phyloP scores from a whole-genome alignment of 805 yeast genomes.

The Zygoascus ofunaensis region DNA sequence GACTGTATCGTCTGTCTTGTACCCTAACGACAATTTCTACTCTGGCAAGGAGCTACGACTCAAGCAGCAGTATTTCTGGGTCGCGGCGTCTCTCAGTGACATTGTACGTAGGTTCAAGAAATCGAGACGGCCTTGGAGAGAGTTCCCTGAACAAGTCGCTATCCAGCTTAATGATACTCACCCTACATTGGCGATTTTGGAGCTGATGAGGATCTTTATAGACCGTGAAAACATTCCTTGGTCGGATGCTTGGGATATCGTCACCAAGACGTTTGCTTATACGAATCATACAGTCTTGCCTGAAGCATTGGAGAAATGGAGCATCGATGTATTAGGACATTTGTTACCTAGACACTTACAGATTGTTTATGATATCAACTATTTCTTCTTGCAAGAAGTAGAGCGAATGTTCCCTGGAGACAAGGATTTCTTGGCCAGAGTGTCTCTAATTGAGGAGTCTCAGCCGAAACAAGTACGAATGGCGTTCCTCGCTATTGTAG shows the following conservation, averaged over 20 bases:
- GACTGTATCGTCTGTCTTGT: slow-evolving; percentile 82
- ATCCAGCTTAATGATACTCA: slow-evolving; percentile 93
- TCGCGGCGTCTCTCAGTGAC: slow-evolving; percentile 85
- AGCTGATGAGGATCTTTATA: slow-evolving; percentile 74
- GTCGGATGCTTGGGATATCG: slow-evolving; percentile 82
- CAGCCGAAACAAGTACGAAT: slow-evolving; percentile 76
- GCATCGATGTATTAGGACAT: slow-evolving; percentile 67
- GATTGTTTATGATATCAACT: slow-evolving; percentile 78
- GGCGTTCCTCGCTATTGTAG: slow-evolving; percentile 87
- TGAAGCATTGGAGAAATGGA: slow-evolving; percentile 96
- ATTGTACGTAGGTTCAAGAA: slow-evolving; percentile 85
- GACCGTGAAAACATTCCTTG: slow-evolving; percentile 76
- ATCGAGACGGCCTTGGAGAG: slow-evolving; percentile 63
- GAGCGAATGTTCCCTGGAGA: slow-evolving; percentile 71
- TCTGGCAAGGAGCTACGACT: slow-evolving; percentile 85
- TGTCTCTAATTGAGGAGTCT: slow-evolving; percentile 79
- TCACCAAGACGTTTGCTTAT: slow-evolving; percentile 73
- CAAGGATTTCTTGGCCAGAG: slow-evolving; percentile 51
- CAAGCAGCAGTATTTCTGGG: slow-evolving; percentile 97
- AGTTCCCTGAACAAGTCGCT: slow-evolving; percentile 78
- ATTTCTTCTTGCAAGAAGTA: slow-evolving; percentile 65
- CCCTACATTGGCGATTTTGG: slow-evolving; percentile 86
- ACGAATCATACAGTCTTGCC: slow-evolving; percentile 93
- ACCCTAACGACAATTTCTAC: slow-evolving; percentile 90
- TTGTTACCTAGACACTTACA: slow-evolving; percentile 86